phyloP scores from a whole-genome alignment of 345 rosid species.

The Cardamine occulta region DNA sequence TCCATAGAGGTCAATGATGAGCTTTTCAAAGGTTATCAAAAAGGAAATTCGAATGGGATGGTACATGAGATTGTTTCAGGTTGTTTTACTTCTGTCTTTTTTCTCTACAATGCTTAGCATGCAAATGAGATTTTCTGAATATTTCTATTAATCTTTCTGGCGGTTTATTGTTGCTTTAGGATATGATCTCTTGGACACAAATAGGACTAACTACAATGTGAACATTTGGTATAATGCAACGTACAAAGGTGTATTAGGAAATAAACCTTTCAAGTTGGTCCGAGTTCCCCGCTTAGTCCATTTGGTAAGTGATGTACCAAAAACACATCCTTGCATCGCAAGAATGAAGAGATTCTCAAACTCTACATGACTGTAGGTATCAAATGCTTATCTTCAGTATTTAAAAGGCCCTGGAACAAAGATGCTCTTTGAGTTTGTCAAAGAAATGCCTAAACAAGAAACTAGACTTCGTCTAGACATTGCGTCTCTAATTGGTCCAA shows the following conservation, averaged over 20 bases:
- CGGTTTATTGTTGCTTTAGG: conserved; percentile 51
- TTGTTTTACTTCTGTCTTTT: conserved; percentile 38
- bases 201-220: conserved; percentile 60
- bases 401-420: conserved; percentile 56
- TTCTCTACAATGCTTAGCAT: neutral
- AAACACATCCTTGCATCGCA: conserved; percentile 3
- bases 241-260: conserved; percentile 40
- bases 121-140: neutral
- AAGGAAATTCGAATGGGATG: conserved; percentile 58
- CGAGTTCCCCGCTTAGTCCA: conserved; percentile 76
- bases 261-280: conserved; percentile 39
- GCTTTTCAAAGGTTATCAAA: conserved; percentile 65
- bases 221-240: conserved; percentile 86
- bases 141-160: conserved; percentile 5
- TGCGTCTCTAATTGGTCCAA: conserved; percentile 75
- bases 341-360: conserved; percentile 48
- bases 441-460: conserved; percentile 75
- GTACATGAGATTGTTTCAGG: conserved; percentile 77
- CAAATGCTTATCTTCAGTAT: conserved; percentile 75
- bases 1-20: conserved; percentile 68
- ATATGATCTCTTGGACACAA: conserved; percentile 79
- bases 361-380: conserved; percentile 52
- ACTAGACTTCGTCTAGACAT: conserved; percentile 56
- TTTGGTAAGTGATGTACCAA: conserved; percentile 53
- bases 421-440: conserved; percentile 67